Percentiles rank a stretch among this genome's conserved stretches.
phyloP scores from a whole-genome alignment of 345 rosid species.

The Hibiscus tridactylites region DNA sequence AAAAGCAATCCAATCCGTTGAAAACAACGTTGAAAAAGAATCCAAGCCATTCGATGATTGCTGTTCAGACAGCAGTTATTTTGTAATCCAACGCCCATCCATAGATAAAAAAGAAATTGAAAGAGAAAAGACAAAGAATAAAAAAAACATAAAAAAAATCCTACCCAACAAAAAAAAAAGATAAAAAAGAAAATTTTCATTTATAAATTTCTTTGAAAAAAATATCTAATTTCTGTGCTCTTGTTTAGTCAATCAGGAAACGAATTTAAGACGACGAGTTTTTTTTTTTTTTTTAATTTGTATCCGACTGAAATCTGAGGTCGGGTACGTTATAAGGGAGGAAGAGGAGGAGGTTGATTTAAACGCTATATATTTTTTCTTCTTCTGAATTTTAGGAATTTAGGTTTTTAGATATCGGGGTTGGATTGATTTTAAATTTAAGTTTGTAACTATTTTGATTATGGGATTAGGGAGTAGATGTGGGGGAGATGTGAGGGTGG shows the following conservation, averaged over 20 bases:
- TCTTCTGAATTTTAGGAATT: neutral
- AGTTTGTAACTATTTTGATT: constrained; percentile 5
- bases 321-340: neutral
- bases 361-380: neutral
- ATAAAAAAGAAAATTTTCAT: neutral
- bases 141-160: neutral
- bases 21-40: constrained; percentile 5
- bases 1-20: constrained; percentile 14
- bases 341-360: neutral
- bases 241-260: neutral
- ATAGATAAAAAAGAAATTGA: neutral
- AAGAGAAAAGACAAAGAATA: constrained; percentile 20
- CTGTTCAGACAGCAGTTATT: constrained; percentile 40
- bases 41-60: constrained; percentile 23
- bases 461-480: constrained; percentile 74
- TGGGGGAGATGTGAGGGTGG: constrained; percentile 36
- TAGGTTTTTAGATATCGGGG: constrained; percentile 19
- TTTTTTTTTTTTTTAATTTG: neutral
- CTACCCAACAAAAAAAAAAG: neutral
- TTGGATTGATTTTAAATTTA: constrained; percentile 6
- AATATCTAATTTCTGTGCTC: neutral
- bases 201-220: constrained; percentile 12
- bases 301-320: constrained; percentile 1
- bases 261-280: neutral
- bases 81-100: constrained; percentile 27